Evolutionary conservation across 106 monocot species (phyloP).

Genomic region (Hemerocallis citrina): DNA sequence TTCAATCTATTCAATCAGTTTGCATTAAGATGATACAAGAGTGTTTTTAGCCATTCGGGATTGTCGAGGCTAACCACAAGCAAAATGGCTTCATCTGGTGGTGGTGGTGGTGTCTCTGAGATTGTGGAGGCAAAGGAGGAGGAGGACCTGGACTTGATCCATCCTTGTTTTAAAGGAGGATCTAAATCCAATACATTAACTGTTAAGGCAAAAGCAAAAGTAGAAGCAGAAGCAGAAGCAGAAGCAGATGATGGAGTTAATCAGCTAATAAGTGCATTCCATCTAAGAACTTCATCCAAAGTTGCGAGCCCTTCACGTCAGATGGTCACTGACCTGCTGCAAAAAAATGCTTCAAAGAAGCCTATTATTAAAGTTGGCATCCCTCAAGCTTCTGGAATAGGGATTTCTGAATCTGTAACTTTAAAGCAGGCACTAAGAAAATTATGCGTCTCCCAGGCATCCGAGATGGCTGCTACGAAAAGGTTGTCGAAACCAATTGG

Average conservation of each 20-base stretch:
- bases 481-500: constrained; percentile 23
- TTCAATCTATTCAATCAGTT: too few relatives aligned
- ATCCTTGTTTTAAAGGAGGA: constrained; percentile 12
- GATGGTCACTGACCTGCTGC: neutral
- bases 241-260: constrained; percentile 1
- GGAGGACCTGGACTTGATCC: neutral
- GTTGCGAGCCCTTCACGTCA: constrained; percentile 5
- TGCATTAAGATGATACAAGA: too few relatives aligned
- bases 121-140: constrained; percentile 52
- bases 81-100: constrained; percentile 3
- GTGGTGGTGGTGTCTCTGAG: constrained; percentile 32
- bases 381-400: constrained; percentile 24
- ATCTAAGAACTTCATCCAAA: constrained; percentile 10
- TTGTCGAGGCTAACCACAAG: too few relatives aligned
- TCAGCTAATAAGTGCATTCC: constrained; percentile 21
- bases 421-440: constrained; percentile 63
- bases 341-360: constrained; percentile 7
- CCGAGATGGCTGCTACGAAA: constrained; percentile 60
- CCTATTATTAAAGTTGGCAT: constrained; percentile 15
- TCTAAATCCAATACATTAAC: constrained; percentile 8
- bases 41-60: too few relatives aligned
- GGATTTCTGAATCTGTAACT: constrained; percentile 38
- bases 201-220: constrained; percentile 17
- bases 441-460: constrained; percentile 52
- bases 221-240: constrained; percentile 2